A percentile compares a stretch with the other conserved stretches of the same genome.
These are phyloP conservation scores for Salix exigua DNA, from an alignment of 345 rosid species.

Conservation along the genomic window DNA sequence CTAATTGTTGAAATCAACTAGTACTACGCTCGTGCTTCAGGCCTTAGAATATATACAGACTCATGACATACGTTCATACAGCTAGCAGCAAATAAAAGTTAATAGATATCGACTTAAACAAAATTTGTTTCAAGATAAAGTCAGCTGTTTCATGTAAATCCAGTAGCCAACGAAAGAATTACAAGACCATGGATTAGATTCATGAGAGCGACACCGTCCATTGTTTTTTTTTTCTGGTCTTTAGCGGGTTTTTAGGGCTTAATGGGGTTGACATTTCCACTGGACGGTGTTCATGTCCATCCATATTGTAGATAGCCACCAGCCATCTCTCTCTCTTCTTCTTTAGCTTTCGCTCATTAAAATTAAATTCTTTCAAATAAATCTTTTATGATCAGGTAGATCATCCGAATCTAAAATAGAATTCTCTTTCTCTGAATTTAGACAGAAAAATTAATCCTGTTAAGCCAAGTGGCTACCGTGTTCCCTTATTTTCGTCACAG, in stretches of 20 bases:
- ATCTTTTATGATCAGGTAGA: too few relatives aligned
- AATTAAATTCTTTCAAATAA: not conserved
- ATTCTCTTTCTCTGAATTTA: not conserved
- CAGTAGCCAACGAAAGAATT: not conserved
- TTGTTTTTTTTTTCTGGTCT: not conserved
- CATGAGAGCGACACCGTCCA: conserved; percentile 6
- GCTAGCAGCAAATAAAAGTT: not conserved
- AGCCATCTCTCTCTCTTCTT: not conserved
- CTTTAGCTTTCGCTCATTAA: not conserved
- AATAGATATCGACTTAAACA: not conserved
- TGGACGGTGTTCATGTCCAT: conserved; percentile 9
- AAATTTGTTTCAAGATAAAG: not conserved
- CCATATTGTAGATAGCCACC: not conserved
- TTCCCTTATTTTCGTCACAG: not conserved
- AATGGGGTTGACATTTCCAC: conserved; percentile 18
- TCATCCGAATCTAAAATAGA: not conserved
- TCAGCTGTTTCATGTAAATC: not conserved
- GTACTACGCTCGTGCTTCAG: not conserved
- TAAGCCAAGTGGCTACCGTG: not conserved
- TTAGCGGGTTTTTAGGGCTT: conserved; percentile 20
- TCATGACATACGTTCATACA: not conserved
- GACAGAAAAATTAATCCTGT: not conserved
- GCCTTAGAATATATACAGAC: too few relatives aligned
- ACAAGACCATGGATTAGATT: not conserved
- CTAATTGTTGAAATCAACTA: not conserved